Evolutionary conservation across 148 eudicot species (phyloP), one percentile per base, ranked within the genome.

Genomic region (Polygonum maritimum): DNA sequence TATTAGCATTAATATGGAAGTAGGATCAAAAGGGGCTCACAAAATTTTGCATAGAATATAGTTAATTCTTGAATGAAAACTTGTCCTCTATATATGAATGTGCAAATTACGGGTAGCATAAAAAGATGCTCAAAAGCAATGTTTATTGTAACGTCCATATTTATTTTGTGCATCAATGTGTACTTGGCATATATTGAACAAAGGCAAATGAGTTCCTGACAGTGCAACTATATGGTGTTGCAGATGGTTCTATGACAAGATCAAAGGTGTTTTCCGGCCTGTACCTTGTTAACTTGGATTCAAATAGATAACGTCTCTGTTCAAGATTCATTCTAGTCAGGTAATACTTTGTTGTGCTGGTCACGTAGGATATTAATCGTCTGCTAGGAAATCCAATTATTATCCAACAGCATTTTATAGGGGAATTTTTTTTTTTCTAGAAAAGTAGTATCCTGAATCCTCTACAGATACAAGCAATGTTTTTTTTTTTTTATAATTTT

Each of bases 221-320:
- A 2, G 48, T 69, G 47, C 1, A 4, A 22, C 73, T 1, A 5
- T 16, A 16, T 69, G 9, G 39, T 69, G 45, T 36, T 69, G 18
- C 73, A 69, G 73, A 69, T 69, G 73, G 73, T 69, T 69, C 22
- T 69, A 69, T 39, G 73, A 69, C 73, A 69, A 69, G 73, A 14
- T 69, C 48, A 69, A 69, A 38, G 44, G 73, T 38, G 73, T 69
- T 69, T 69, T 69, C 47, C 19, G 48, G 38, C 73, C 73, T 21
- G 39, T 69, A 18, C 73, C 48, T 19, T 38, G 73, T 5, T 69
- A 18, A 54, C 13, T 22, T 26, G 26, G 35, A 60, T 60, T 22
- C 67, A 60, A 57, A 26, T 60, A 60, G 33, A 26, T 60, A 60
- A 60, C 67, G 26, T 60, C 67, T 60, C 67, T 60, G 35, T 60